Percentiles rank a stretch among this genome's conserved stretches.
Conservation (phyloP, 164 flowering plant genomes). For the Berberis vulgaris region DNA sequence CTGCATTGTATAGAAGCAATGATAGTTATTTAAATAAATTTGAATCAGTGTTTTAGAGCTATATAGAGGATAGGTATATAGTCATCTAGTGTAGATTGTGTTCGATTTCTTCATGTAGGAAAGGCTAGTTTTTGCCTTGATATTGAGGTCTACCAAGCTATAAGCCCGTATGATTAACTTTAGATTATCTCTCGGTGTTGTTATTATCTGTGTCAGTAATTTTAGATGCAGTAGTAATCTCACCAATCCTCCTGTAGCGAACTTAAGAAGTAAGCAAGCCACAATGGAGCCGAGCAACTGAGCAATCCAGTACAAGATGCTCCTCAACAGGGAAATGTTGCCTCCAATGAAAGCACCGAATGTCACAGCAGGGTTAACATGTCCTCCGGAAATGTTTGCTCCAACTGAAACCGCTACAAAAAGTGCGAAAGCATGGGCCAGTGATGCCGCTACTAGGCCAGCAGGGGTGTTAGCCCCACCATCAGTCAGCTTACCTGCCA, state of each 20-base stretch:
- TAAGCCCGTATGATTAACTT: no score
- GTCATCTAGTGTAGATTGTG: no score
- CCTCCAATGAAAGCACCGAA: constrained; percentile 50
- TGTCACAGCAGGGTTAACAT: constrained; percentile 47
- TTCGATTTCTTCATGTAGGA: no score
- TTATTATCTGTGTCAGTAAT: no score
- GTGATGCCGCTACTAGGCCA: constrained; percentile 30
- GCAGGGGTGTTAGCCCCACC: constrained; percentile 32
- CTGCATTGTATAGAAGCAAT: constrained; percentile 11
- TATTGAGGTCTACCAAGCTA: no score
- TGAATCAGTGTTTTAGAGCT: not conserved
- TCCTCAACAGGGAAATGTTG: constrained; percentile 28
- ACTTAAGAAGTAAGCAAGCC: constrained; percentile 36
- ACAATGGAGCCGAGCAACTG: constrained; percentile 34
- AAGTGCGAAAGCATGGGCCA: constrained; percentile 34
- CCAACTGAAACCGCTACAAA: constrained; percentile 40
- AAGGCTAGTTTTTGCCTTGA: no score
- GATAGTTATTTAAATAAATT: not conserved
- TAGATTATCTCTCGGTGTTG: no score
- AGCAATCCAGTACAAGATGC: constrained; percentile 38
- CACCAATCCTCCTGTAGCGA: constrained; percentile 38
- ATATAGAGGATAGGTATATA: no score
- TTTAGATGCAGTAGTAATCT: not conserved
- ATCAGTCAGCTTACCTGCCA: constrained; percentile 31
- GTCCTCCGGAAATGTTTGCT: constrained; percentile 44